Percentiles rank a stretch among this genome's conserved stretches.
Conservation (phyloP, 116 monocot species). For the Phalaenopsis hybrid region DNA sequence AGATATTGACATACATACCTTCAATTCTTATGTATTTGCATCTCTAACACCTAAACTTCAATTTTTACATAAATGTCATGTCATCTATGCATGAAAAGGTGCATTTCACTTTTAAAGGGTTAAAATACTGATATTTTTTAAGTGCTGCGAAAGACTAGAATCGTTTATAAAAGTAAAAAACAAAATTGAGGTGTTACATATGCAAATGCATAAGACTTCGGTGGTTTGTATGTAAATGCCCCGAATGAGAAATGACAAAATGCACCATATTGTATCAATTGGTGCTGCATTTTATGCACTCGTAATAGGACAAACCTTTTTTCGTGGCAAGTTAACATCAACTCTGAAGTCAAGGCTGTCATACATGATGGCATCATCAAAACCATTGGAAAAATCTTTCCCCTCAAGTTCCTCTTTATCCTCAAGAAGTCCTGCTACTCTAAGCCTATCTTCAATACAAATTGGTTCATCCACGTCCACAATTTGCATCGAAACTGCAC, state of each 20-base stretch:
- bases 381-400: conserved; percentile 2
- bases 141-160: too few species aligned
- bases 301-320: conserved; percentile 36
- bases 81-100: too few species aligned
- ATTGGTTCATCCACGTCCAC: conserved; percentile 31
- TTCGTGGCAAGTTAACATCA: conserved; percentile 34
- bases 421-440: conserved; percentile 38
- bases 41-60: too few species aligned
- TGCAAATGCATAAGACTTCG: too few species aligned
- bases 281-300: neutral
- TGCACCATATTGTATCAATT: neutral
- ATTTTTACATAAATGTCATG: too few species aligned
- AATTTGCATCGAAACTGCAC: conserved; percentile 32
- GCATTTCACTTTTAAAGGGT: too few species aligned
- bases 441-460: conserved; percentile 48
- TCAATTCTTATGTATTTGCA: too few species aligned
- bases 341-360: conserved; percentile 12
- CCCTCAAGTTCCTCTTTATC: conserved; percentile 15
- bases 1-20: too few species aligned
- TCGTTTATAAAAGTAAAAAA: too few species aligned
- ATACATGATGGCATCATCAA: conserved; percentile 1
- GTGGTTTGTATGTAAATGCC: too few species aligned
- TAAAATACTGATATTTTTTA: too few species aligned
- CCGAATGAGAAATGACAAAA: neutral
- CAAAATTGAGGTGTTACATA: too few species aligned